Conservation (phyloP, 1,284 basidiomycete genomes). For the Xanthoconium separans region DNA sequence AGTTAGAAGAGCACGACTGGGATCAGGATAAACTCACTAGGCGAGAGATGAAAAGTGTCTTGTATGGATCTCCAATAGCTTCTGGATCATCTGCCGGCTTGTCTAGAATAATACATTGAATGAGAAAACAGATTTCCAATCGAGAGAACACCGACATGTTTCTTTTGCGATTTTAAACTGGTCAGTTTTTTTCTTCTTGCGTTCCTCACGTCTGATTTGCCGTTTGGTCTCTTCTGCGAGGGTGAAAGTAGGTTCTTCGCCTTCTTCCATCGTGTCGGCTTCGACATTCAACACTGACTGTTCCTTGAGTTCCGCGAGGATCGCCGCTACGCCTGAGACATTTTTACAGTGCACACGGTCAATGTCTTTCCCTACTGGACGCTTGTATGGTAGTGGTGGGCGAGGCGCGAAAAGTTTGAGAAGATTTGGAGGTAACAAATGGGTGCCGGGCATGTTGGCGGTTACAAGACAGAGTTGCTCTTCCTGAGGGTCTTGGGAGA, state of each 20-base stretch:
- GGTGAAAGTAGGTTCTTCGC: conserved; percentile 75
- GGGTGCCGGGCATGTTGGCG: conserved; percentile 70
- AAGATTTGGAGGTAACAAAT: conserved; percentile 90
- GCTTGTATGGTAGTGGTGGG: conserved; percentile 80
- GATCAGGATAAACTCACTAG: conserved; percentile 52
- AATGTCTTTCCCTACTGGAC: conserved; percentile 82
- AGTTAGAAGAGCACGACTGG: conserved; percentile 20
- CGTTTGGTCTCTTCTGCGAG: conserved; percentile 78
- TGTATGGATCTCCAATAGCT: conserved; percentile 97
- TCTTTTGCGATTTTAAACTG: conserved; percentile 83
- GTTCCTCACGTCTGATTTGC: conserved; percentile 74
- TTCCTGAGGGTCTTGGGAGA: not conserved
- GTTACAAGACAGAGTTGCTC: too few relatives aligned
- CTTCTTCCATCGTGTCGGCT: conserved; percentile 71
- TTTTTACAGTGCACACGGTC: conserved; percentile 70
- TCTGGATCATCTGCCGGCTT: conserved; percentile 90
- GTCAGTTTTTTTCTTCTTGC: conserved; percentile 77
- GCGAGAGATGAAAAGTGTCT: conserved; percentile 95
- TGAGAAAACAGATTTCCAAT: conserved; percentile 8
- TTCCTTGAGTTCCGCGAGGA: conserved; percentile 76
- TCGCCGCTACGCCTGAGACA: conserved; percentile 69
- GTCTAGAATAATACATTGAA: conserved; percentile 48
- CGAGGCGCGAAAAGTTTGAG: conserved; percentile 93
- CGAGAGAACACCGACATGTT: conserved; percentile 58
- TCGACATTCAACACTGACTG: conserved; percentile 61